These are phyloP conservation scores for Euphorbia tirucalli DNA, from an alignment of 345 rosid species.

Conservation along the genomic window DNA sequence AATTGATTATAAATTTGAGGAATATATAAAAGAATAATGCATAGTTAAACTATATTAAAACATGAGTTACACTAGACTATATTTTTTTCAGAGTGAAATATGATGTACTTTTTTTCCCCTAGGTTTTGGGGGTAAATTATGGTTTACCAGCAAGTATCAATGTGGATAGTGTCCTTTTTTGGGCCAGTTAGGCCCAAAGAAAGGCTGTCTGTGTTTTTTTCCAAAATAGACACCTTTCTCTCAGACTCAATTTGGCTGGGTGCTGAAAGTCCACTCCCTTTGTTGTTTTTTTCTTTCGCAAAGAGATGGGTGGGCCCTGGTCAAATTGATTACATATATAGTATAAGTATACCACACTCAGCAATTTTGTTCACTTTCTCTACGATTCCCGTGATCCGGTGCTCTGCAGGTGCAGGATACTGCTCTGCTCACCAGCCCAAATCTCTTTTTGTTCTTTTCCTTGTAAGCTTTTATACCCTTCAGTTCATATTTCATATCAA, in stretches of 20 bases:
- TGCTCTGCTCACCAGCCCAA: neutral
- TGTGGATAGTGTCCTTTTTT: conserved; percentile 18
- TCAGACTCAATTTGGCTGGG: conserved; percentile 39
- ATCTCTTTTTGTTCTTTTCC: neutral
- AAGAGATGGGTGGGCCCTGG: conserved; percentile 24
- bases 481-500: neutral
- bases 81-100: too few species aligned
- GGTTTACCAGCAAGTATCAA: conserved; percentile 1
- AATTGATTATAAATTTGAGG: too few species aligned
- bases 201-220: conserved; percentile 45
- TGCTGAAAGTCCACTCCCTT: conserved; percentile 52
- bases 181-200: conserved; percentile 30
- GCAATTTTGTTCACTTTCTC: neutral
- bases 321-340: neutral
- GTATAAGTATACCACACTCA: too few species aligned
- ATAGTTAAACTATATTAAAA: too few species aligned
- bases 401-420: neutral
- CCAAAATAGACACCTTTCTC: conserved; percentile 20
- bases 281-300: conserved; percentile 26
- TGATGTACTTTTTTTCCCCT: neutral
- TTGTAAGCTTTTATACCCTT: neutral
- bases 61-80: too few species aligned
- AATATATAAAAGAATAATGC: too few species aligned
- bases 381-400: neutral
- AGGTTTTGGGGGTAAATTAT: conserved; percentile 13